Evolutionary conservation across 75 land plant genomes (phyloP).

Genomic region (Pinus albicaulis): DNA sequence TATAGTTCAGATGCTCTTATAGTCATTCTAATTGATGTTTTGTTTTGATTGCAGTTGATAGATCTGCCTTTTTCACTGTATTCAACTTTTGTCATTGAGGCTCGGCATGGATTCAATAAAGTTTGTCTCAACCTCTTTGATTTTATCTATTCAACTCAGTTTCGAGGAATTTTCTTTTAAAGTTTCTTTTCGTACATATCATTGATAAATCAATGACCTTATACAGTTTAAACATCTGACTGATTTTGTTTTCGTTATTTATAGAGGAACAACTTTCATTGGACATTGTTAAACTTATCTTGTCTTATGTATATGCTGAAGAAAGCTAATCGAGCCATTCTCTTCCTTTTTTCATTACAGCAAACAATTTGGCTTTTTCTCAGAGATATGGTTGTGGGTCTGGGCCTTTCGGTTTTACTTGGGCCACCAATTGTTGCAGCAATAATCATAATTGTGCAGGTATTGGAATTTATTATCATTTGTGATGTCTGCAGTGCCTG

Average conservation of each 20-base stretch:
- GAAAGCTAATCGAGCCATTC: not conserved
- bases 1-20: not conserved
- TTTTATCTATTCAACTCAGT: not conserved
- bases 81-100: slow-evolving; percentile 97
- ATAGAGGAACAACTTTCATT: no score
- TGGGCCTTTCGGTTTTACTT: slow-evolving; percentile 57
- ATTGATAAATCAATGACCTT: not conserved
- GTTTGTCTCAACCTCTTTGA: slow-evolving; percentile 28
- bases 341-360: slow-evolving; percentile 35
- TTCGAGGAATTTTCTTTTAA: not conserved
- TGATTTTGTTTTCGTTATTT: not conserved
- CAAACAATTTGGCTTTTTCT: slow-evolving; percentile 95
- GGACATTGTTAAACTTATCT: not conserved
- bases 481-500: not conserved
- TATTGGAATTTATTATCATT: slow-evolving; percentile 16
- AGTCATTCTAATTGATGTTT: not conserved
- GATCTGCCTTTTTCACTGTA: slow-evolving; percentile 96
- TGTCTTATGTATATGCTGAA: slow-evolving; percentile 1
- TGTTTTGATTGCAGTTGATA: slow-evolving; percentile 54
- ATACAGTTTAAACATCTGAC: not conserved
- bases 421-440: slow-evolving; percentile 98
- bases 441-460: slow-evolving; percentile 88
- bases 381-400: slow-evolving; percentile 72
- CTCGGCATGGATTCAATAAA: slow-evolving; percentile 98
- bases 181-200: no score